Evolutionary conservation across 225 moss, liverwort and hornwort species (phyloP).

Genomic region (Physcomitrium patens): DNA sequence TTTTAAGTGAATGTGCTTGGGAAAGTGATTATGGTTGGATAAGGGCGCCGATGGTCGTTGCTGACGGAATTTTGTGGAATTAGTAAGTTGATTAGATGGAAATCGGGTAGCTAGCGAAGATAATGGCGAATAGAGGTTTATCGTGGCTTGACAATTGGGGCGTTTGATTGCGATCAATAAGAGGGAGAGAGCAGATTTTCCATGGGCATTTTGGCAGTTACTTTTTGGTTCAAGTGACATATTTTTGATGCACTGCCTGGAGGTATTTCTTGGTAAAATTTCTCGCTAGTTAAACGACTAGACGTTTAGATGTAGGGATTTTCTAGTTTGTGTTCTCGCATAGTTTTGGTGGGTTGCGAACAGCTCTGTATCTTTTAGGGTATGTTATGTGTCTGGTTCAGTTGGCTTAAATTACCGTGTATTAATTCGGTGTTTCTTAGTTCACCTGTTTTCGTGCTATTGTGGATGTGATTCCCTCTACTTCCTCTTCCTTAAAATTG

Average conservation of each 20-base stretch:
- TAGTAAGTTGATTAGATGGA: neutral
- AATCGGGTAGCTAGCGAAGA: slow-evolving; percentile 23
- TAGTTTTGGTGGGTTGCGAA: neutral
- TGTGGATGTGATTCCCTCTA: slow-evolving; percentile 14
- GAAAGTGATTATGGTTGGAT: neutral
- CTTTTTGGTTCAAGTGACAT: neutral
- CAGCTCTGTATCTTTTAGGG: neutral
- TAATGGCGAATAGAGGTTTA: slow-evolving; percentile 33
- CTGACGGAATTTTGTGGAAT: neutral
- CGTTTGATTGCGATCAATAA: slow-evolving; percentile 22
- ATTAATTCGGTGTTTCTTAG: slow-evolving; percentile 10
- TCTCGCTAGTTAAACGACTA: neutral
- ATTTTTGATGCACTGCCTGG: neutral
- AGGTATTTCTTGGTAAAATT: slow-evolving; percentile 8
- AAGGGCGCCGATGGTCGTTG: neutral
- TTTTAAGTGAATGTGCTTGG: neutral
- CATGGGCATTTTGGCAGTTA: too few relatives aligned
- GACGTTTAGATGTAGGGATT: neutral
- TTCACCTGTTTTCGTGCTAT: slow-evolving; percentile 7
- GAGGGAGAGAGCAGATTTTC: neutral
- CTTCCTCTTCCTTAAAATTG: neutral
- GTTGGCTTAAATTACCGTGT: slow-evolving; percentile 8
- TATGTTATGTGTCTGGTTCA: neutral
- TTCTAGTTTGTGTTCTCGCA: neutral
- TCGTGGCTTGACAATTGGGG: slow-evolving; percentile 16